phyloP scores from a whole-genome alignment of 2,329 filamentous ascomycete genomes.

The Ascochyta pisi region DNA sequence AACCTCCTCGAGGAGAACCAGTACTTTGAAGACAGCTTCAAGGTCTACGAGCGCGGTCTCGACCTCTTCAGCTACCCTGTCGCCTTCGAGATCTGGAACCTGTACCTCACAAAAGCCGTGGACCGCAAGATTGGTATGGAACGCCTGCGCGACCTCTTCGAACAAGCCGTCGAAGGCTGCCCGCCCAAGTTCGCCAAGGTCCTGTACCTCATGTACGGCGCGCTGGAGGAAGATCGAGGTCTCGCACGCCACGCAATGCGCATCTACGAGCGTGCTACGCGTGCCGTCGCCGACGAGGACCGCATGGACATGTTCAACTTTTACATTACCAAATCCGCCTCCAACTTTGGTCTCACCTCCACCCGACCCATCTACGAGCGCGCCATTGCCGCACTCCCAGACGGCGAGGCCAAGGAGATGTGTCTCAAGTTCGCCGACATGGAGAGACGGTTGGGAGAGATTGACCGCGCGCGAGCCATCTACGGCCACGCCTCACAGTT shows the following conservation, averaged over 20 bases:
- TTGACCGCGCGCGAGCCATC: conserved; percentile 92
- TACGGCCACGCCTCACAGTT: conserved; percentile 98
- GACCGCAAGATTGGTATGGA: conserved; percentile 97
- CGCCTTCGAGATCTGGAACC: conserved; percentile 97
- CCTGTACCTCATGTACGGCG: conserved; percentile 97
- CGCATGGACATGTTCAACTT: conserved; percentile 98
- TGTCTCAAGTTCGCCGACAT: conserved; percentile 98
- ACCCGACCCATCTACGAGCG: conserved; percentile 96
- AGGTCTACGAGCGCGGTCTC: conserved; percentile 91
- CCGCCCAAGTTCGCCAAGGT: conserved; percentile 96
- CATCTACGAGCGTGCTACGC: conserved; percentile 96
- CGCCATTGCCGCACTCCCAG: conserved; percentile 90
- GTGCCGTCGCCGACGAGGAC: conserved; percentile 93
- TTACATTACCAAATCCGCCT: conserved; percentile 98
- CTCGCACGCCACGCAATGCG: conserved; percentile 97
- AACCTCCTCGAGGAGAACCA: conserved; percentile 92
- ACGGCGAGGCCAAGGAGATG: conserved; percentile 94
- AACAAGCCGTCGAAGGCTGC: conserved; percentile 94
- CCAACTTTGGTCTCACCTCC: conserved; percentile 95
- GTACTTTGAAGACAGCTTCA: conserved; percentile 98
- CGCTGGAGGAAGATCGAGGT: conserved; percentile 92
- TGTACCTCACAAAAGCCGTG: conserved; percentile 96
- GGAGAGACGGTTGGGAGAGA: conserved; percentile 89
- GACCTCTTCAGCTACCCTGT: conserved; percentile 99
- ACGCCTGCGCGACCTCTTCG: conserved; percentile 90